Base-by-base conservation (phyloP, 2,329 filamentous ascomycete genomes). In the Alternaria consortialis region DNA sequence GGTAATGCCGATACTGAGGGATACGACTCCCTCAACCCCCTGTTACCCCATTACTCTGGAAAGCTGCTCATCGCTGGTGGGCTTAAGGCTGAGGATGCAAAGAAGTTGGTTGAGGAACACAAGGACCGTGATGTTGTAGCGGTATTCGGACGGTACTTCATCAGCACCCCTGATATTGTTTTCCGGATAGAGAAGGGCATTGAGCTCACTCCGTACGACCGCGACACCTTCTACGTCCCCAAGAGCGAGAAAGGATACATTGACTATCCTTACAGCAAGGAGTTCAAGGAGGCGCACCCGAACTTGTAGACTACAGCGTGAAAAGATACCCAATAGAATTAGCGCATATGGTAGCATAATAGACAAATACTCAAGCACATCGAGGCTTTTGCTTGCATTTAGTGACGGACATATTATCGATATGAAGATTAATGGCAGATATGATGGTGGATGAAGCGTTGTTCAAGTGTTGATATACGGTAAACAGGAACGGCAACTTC, bases 81-180 rank as follows among this genome's bases (percentile, higher is more conserved):
- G 0, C 81, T 79, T 62, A 76, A 69, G 37, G 70, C 80, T 0
- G 77, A 79, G 13, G 79, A 77, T 17, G 80, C 80, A 7, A 72
- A 66, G 55, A 65, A 62, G 13, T 60, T 76, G 1, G 72, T 82
- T 1, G 77, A 82, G 55, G 74, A 84, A 56, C 79, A 83, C 58
- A 74, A 71, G 23, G 77, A 80, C 11, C 77, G 79, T 36, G 80
- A 84, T 48, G 65, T 84, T n/a, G 73, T 73, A 20, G 76, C 84
- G 15, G 82, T 80, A 1, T 84, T 85, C 67, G 84, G 84, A 7
- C 68, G 83, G 25, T 80, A 80, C 56, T 85, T 83, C 62, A 83
- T 84, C 62, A 77, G 78, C 40, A 85, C 79, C 7, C 84, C 84
- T 2, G 83, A 85, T 67, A 69, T 86, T 17, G 78, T 80, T 5